phyloP scores from a whole-genome alignment of 495 filamentous ascomycete species.

The Penicillium macrosclerotiorum region DNA sequence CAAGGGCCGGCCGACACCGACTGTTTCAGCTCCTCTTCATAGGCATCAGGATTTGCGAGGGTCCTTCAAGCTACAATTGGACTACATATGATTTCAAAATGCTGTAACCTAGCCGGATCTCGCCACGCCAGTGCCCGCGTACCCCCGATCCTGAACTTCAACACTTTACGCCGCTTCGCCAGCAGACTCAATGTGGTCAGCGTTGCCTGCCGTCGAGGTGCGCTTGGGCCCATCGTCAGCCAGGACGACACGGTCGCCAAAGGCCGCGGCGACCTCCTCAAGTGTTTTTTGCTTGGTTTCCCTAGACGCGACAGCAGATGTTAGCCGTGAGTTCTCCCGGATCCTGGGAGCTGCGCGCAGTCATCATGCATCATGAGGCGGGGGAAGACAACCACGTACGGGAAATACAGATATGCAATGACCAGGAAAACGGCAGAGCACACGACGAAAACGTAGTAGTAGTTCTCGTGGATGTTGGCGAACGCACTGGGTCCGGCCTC shows the following conservation, averaged over 20 bases:
- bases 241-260: slow-evolving; percentile 53
- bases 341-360: too few species aligned
- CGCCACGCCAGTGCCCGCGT: too few species aligned
- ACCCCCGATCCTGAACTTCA: neutral
- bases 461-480: slow-evolving; percentile 57
- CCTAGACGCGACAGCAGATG: slow-evolving; percentile 6
- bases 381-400: slow-evolving; percentile 28
- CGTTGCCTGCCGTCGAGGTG: slow-evolving; percentile 11
- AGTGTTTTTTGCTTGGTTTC: slow-evolving; percentile 57
- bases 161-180: neutral
- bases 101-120: too few species aligned
- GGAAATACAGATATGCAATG: slow-evolving; percentile 55
- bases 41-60: too few species aligned
- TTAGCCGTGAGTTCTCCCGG: slow-evolving; percentile 3
- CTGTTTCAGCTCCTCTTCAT: too few species aligned
- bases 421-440: slow-evolving; percentile 51
- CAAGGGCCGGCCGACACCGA: too few species aligned
- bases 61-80: too few species aligned
- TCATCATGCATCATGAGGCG: neutral
- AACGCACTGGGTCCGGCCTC: slow-evolving; percentile 59
- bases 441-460: slow-evolving; percentile 58
- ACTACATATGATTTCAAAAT: too few species aligned
- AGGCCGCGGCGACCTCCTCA: slow-evolving; percentile 57
- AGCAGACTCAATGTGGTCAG: slow-evolving; percentile 26
- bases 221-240: slow-evolving; percentile 32